Base-by-base conservation (phyloP, 352 stramenopile genomes). In the Globisporangium megalacanthum region DNA sequence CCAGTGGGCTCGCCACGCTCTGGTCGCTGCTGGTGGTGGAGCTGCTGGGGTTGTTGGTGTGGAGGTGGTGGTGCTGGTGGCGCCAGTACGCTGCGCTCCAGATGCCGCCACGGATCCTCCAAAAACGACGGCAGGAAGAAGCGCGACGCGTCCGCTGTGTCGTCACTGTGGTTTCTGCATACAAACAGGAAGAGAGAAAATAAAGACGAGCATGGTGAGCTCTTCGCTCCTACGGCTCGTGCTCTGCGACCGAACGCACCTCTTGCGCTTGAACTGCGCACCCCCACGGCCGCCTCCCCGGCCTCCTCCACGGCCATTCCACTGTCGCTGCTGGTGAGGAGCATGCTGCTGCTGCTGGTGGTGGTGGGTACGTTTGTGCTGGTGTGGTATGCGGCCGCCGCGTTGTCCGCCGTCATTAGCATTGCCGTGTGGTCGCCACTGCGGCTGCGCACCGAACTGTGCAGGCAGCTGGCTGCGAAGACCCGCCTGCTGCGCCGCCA, bases 71-170 rank as follows among this genome's bases (percentile, higher is more conserved):
- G 35, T 39, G n/a, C n/a, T n/a, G 35, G 35, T 39, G 7, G 35
- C 35, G 35, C 10, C 35, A 5, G 35, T 13, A 13, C 10, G 35
- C 35, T 39, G 35, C 35, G 35, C 41, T 79, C 60, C 36, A 89
- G 53, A 4, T 69, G 48, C 37, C 65, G 67, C 81, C 81, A 91
- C 17, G 81, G 81, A 49, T 91, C 73, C 56, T 88, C 66, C 31
- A 91, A 64, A 49, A 73, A 89, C 25, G 81, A 91, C 25, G 72
- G 68, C 64, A 83, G 33, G 60, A 88, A 91, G 54, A 90, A 86
- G 13, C 75, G 70, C 35, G 73, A 71, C 0, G 59, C 60, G 25
- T 82, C 72, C 14, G 37, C 65, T n/a, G 58, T 56, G n/a, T 80
- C 76, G 19, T 78, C 69, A 46, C 67, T 84, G 7, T 58, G 56